These are phyloP conservation scores for Aphanomyces euteiches DNA, from an alignment of 352 stramenopile genomes.

Conservation along the genomic window DNA sequence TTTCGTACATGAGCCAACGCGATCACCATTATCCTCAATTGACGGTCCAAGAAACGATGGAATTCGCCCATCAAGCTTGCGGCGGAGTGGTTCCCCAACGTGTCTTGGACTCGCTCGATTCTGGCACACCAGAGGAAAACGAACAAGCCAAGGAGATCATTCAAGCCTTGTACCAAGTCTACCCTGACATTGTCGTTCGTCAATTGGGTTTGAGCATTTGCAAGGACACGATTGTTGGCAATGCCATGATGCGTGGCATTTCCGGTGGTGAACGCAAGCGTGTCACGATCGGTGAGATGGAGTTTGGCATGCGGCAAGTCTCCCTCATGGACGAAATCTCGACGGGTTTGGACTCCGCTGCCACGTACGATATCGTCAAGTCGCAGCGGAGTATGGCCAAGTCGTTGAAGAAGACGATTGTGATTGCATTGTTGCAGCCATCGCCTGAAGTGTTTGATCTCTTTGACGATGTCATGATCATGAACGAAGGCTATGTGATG, in stretches of 20 bases:
- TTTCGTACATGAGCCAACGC: constrained; percentile 47
- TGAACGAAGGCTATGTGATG: constrained; percentile 84
- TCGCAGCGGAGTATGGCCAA: constrained; percentile 39
- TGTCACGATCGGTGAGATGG: constrained; percentile 84
- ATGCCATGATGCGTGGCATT: constrained; percentile 53
- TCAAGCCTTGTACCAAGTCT: constrained; percentile 39
- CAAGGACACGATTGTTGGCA: constrained; percentile 54
- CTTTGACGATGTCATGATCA: constrained; percentile 90
- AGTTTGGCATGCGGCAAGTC: constrained; percentile 61
- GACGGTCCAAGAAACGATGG: constrained; percentile 91
- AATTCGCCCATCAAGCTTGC: constrained; percentile 88
- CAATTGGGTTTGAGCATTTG: constrained; percentile 52
- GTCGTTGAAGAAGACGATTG: constrained; percentile 46
- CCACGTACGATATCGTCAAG: constrained; percentile 48
- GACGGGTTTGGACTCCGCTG: constrained; percentile 46
- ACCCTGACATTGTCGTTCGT: constrained; percentile 47
- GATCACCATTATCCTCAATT: constrained; percentile 82
- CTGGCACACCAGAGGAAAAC: constrained; percentile 38
- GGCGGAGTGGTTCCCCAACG: constrained; percentile 34
- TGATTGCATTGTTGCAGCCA: constrained; percentile 83
- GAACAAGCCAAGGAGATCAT: constrained; percentile 42
- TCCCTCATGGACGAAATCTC: constrained; percentile 53
- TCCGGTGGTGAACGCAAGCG: constrained; percentile 89
- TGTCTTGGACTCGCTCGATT: constrained; percentile 43
- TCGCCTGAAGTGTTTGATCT: constrained; percentile 87